A percentile compares a stretch with the other conserved stretches of the same genome.
Evolutionary conservation across 2,329 filamentous ascomycete genomes (phyloP).

Genomic region (Cytospora piceicola): DNA sequence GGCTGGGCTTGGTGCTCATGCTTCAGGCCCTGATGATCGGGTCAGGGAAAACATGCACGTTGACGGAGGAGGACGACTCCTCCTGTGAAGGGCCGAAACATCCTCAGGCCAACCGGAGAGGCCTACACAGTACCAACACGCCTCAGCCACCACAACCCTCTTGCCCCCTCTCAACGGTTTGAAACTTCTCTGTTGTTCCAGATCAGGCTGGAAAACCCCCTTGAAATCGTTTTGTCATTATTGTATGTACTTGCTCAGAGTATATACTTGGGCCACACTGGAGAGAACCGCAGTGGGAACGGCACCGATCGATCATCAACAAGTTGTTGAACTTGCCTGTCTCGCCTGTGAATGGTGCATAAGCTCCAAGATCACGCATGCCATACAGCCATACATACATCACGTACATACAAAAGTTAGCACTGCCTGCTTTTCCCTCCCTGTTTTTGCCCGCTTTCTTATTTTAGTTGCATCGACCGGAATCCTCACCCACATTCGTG

Average conservation of each 20-base stretch:
- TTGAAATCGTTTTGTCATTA: not conserved
- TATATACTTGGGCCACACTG: too few species aligned
- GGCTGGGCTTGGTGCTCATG: not conserved
- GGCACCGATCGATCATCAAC: not conserved
- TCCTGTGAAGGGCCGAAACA: conserved; percentile 14
- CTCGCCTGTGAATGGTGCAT: not conserved
- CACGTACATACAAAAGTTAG: conserved; percentile 21
- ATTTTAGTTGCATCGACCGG: conserved; percentile 28
- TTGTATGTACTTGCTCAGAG: too few species aligned
- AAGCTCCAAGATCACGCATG: conserved; percentile 1
- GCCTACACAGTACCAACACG: conserved; percentile 1
- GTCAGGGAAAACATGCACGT: not conserved
- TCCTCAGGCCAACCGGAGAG: conserved; percentile 7
- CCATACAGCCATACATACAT: too few species aligned
- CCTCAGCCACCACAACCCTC: not conserved
- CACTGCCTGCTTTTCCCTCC: conserved; percentile 11
- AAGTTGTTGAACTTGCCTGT: not conserved
- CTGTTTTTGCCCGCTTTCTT: conserved; percentile 17
- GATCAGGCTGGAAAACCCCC: not conserved
- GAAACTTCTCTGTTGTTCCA: not conserved
- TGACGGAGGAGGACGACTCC: not conserved
- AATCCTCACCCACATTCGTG: conserved; percentile 14
- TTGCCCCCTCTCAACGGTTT: not conserved
- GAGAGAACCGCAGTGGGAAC: not conserved
- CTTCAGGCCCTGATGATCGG: not conserved